phyloP scores from a whole-genome alignment of 805 yeast species.

The Wickerhamomyces hampshirensis region DNA sequence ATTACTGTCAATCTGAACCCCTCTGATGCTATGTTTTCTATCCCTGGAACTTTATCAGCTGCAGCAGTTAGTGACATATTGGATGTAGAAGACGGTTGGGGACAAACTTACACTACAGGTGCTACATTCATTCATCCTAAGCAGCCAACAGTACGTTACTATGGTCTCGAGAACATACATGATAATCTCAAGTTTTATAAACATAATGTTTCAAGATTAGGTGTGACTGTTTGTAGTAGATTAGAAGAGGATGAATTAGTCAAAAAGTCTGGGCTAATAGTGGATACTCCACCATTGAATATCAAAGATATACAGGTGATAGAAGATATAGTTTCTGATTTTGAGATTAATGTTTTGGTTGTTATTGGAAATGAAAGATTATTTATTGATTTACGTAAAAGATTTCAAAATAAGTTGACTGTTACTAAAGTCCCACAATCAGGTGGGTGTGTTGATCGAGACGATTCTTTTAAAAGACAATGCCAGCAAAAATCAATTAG shows the following conservation, averaged over 20 bases:
- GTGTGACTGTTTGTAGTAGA: conserved; percentile 35
- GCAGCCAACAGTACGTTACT: conserved; percentile 81
- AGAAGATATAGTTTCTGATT: conserved; percentile 53
- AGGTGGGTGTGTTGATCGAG: conserved; percentile 74
- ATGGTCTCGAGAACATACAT: conserved; percentile 58
- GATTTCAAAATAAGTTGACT: conserved; percentile 33
- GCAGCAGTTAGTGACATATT: conserved; percentile 76
- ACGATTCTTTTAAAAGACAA: conserved; percentile 62
- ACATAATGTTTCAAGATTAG: conserved; percentile 25
- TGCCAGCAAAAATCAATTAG: conserved; percentile 72
- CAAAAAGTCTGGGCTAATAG: conserved; percentile 51
- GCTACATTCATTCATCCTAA: conserved; percentile 76
- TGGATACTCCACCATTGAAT: conserved; percentile 69
- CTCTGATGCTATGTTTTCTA: conserved; percentile 56
- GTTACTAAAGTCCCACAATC: conserved; percentile 60
- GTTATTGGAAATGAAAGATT: conserved; percentile 76
- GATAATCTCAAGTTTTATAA: conserved; percentile 41
- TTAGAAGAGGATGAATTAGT: conserved; percentile 44
- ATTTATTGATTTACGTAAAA: conserved; percentile 55
- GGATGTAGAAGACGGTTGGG: conserved; percentile 76
- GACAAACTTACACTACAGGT: conserved; percentile 73
- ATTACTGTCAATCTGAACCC: conserved; percentile 80
- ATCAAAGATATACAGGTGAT: conserved; percentile 48
- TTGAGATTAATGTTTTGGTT: conserved; percentile 52
- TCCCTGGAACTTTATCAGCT: conserved; percentile 84